phyloP scores from a whole-genome alignment of 2,329 filamentous ascomycete genomes.

The Aspergillus novoparasiticus region DNA sequence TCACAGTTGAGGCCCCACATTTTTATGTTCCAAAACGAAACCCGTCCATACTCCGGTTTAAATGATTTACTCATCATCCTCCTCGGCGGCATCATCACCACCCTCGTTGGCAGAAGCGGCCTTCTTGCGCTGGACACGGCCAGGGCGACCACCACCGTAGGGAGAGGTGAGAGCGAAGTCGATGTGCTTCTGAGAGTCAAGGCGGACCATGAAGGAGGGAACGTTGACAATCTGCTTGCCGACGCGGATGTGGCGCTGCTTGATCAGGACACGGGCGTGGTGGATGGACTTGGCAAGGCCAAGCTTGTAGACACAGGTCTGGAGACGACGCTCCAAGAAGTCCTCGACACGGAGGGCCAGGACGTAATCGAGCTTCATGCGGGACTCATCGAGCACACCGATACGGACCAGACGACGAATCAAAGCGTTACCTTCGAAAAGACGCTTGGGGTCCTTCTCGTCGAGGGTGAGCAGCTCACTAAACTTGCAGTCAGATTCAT shows the following conservation, averaged over 20 bases:
- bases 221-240: conserved; percentile 99
- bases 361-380: conserved; percentile 99
- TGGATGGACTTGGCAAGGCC: conserved; percentile 99
- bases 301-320: conserved; percentile 99
- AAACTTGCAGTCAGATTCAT: conserved; percentile 20
- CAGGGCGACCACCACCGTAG: conserved; percentile 94
- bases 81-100: conserved; percentile 64
- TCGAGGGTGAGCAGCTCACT: conserved; percentile 99
- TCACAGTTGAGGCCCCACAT: conserved; percentile 38
- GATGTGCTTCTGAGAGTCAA: conserved; percentile 99
- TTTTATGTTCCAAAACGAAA: conserved; percentile 39
- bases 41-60: conserved; percentile 41
- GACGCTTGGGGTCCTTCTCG: conserved; percentile 99
- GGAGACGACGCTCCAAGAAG: conserved; percentile 99
- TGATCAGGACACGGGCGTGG: conserved; percentile 99
- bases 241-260: conserved; percentile 98
- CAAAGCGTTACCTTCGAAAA: conserved; percentile 99
- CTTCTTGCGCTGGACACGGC: conserved; percentile 99
- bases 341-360: conserved; percentile 98
- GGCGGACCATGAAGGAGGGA: conserved; percentile 97
- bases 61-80: conserved; percentile 69
- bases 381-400: conserved; percentile 99
- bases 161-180: conserved; percentile 98
- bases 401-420: conserved; percentile 99
- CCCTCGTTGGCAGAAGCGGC: conserved; percentile 87